Evolutionary conservation across 176 grass and related monocot genomes (phyloP).

Genomic region (Triticum dicoccoides): DNA sequence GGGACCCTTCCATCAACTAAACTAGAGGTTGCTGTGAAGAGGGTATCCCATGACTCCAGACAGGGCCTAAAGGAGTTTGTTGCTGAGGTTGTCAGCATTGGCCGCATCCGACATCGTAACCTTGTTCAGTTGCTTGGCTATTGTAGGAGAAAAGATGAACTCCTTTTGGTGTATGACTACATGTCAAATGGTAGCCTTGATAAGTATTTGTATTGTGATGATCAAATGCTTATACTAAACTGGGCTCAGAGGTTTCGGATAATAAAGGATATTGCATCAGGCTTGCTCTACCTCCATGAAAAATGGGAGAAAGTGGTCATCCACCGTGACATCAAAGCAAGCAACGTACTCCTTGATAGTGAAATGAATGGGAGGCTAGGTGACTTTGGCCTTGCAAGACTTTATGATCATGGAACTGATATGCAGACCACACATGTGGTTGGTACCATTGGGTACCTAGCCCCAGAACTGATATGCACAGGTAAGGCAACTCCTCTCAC

Average conservation of each 20-base stretch:
- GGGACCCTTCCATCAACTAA: conserved; percentile 15
- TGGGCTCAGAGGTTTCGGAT: conserved; percentile 41
- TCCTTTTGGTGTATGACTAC: conserved; percentile 30
- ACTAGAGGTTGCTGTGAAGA: conserved; percentile 23
- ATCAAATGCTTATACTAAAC: neutral
- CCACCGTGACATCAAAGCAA: conserved; percentile 30
- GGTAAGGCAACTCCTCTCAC: conserved; percentile 50
- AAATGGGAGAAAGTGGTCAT: conserved; percentile 45
- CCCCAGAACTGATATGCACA: conserved; percentile 36
- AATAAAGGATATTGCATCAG: conserved; percentile 41
- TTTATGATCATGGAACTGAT: conserved; percentile 44
- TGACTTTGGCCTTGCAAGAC: conserved; percentile 58
- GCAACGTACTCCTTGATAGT: conserved; percentile 33
- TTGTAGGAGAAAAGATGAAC: conserved; percentile 20
- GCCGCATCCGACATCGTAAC: conserved; percentile 18
- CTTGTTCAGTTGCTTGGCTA: conserved; percentile 25
- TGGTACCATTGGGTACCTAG: conserved; percentile 55
- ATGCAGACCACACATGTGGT: conserved; percentile 43
- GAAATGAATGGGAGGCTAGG: conserved; percentile 33
- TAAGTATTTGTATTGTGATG: neutral
- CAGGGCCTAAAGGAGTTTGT: conserved; percentile 30
- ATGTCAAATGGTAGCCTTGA: conserved; percentile 42
- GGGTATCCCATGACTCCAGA: conserved; percentile 13
- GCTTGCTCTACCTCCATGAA: conserved; percentile 49
- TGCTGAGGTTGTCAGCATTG: conserved; percentile 26